phyloP scores from a whole-genome alignment of 306 rosid species.

The Boehmeria nivea region DNA sequence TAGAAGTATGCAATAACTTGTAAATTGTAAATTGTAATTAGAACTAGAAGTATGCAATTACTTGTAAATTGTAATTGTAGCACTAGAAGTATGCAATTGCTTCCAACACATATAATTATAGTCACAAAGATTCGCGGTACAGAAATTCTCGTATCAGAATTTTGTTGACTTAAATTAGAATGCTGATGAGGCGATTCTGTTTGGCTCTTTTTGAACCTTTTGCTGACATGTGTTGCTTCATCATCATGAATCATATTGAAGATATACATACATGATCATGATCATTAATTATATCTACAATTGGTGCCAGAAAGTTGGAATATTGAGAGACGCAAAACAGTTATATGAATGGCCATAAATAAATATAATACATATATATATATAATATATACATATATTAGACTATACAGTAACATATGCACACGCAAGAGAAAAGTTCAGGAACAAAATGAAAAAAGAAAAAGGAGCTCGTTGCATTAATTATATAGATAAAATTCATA shows the following conservation, averaged over 20 bases:
- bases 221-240: conserved; percentile 3
- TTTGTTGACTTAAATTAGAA: neutral
- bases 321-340: neutral
- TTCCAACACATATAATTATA: too few species aligned
- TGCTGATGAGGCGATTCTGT: conserved; percentile 6
- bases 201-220: conserved; percentile 1
- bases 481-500: too few species aligned
- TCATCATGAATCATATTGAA: neutral
- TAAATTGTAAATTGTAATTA: too few species aligned
- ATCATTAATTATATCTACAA: neutral
- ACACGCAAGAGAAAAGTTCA: conserved; percentile 8
- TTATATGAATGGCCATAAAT: neutral
- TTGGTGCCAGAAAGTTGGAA: neutral
- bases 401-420: neutral
- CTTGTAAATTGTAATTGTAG: too few species aligned
- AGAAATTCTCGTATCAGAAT: neutral
- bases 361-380: too few species aligned
- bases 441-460: neutral
- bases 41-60: too few species aligned
- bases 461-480: neutral
- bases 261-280: neutral
- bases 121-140: too few species aligned
- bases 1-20: too few species aligned
- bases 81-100: too few species aligned
- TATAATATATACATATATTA: too few species aligned